Conservation (phyloP, 2,329 filamentous ascomycete species). For the Cercospora berteroae region DNA sequence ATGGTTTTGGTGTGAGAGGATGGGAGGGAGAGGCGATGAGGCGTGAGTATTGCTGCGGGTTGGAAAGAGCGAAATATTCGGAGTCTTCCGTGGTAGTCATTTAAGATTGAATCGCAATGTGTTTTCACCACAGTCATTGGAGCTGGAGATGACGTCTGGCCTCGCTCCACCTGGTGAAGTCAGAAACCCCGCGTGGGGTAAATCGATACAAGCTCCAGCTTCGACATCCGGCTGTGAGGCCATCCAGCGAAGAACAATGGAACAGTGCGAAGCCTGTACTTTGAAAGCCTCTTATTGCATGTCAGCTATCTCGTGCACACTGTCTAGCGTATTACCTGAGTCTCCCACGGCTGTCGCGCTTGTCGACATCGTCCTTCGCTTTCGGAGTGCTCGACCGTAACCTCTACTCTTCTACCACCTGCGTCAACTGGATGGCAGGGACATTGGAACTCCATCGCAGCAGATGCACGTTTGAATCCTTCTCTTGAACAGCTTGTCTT, state of each 20-base stretch:
- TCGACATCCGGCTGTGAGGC: neutral
- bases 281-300: neutral
- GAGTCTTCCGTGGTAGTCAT: neutral
- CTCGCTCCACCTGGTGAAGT: constrained; percentile 7
- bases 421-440: constrained; percentile 5
- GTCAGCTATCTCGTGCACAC: neutral
- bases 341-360: neutral
- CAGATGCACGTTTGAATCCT: neutral
- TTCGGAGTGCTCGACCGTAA: neutral
- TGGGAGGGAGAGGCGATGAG: neutral
- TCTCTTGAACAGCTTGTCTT: neutral
- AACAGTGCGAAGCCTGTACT: neutral
- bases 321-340: neutral
- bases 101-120: neutral
- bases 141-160: constrained; percentile 7
- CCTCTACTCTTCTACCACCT: neutral
- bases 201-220: neutral
- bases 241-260: neutral
- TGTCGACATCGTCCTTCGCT: neutral
- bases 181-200: neutral
- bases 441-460: neutral
- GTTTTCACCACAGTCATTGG: neutral
- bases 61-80: too few relatives aligned
- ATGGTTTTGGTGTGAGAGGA: constrained; percentile 26
- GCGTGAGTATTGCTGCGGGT: too few relatives aligned